Conservation (phyloP, 2,329 filamentous ascomycete genomes). For the Piedraia hortae region DNA sequence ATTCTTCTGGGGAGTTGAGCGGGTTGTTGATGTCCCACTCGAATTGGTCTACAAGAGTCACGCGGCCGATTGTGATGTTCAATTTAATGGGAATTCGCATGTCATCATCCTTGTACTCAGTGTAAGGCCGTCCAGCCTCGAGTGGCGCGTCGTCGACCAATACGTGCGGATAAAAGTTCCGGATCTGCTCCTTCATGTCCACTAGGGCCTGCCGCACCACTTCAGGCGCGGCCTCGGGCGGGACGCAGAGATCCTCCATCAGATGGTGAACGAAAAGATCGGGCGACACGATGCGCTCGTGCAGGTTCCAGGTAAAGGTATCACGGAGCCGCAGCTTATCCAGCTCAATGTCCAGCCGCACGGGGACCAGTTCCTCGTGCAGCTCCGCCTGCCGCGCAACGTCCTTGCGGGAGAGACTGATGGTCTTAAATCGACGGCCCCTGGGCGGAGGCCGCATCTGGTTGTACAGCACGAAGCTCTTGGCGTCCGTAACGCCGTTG, state of each 20-base stretch:
- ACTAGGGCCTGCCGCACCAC: conserved; percentile 31
- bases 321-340: conserved; percentile 89
- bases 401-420: conserved; percentile 55
- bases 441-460: conserved; percentile 47
- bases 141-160: conserved; percentile 73
- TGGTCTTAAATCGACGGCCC: conserved; percentile 41
- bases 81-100: conserved; percentile 91
- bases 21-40: conserved; percentile 98
- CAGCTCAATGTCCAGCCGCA: conserved; percentile 79
- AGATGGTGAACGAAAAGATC: conserved; percentile 72
- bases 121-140: conserved; percentile 71
- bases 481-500: conserved; percentile 50
- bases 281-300: conserved; percentile 56
- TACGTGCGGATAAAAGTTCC: conserved; percentile 79
- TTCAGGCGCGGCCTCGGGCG: conserved; percentile 31
- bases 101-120: conserved; percentile 93
- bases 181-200: conserved; percentile 71
- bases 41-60: conserved; percentile 87
- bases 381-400: conserved; percentile 67
- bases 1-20: conserved; percentile 78
- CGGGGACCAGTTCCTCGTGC: conserved; percentile 69
- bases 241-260: conserved; percentile 61
- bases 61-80: conserved; percentile 88
- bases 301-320: conserved; percentile 94
- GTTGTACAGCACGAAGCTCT: conserved; percentile 51